These are phyloP conservation scores for Mesotaenium endlicherianum DNA, from an alignment of 139 green algal species.

Conservation along the genomic window DNA sequence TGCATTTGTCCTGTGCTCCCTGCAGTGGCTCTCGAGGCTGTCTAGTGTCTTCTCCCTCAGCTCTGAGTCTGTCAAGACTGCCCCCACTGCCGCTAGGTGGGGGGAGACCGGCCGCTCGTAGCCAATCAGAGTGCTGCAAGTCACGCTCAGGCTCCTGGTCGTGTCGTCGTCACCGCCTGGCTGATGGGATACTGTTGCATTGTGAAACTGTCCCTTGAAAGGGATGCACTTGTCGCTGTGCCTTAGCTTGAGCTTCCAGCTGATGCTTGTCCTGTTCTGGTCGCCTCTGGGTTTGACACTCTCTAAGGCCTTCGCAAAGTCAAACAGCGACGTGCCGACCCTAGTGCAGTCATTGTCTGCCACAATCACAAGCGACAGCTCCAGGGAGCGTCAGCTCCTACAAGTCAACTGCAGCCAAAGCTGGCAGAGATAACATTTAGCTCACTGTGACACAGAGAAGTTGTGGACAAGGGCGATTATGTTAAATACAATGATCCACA, in stretches of 20 bases:
- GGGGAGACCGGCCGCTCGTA: slow-evolving; percentile 75
- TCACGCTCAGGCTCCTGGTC: too few relatives aligned
- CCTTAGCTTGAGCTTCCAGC: neutral
- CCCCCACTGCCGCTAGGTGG: slow-evolving; percentile 56
- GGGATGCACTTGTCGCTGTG: neutral
- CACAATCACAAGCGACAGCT: too few relatives aligned
- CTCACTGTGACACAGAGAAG: neutral
- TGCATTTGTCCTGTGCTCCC: neutral
- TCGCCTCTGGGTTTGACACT: too few relatives aligned
- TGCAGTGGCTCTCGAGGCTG: neutral
- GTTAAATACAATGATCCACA: neutral
- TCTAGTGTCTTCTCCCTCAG: neutral
- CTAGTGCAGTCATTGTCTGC: too few relatives aligned
- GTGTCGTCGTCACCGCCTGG: too few relatives aligned
- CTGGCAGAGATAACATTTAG: too few relatives aligned
- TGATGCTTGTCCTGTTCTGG: neutral
- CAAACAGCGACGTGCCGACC: too few relatives aligned
- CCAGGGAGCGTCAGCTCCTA: too few relatives aligned
- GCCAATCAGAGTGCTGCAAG: slow-evolving; percentile 60
- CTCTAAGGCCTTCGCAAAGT: too few relatives aligned
- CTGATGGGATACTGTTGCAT: too few relatives aligned
- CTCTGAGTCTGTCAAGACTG: neutral
- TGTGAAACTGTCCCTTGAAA: neutral
- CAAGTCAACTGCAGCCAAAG: too few relatives aligned
- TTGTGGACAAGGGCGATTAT: neutral